Evolutionary conservation across 2,329 filamentous ascomycete genomes (phyloP).

Genomic region (Tolypocladium paradoxum): DNA sequence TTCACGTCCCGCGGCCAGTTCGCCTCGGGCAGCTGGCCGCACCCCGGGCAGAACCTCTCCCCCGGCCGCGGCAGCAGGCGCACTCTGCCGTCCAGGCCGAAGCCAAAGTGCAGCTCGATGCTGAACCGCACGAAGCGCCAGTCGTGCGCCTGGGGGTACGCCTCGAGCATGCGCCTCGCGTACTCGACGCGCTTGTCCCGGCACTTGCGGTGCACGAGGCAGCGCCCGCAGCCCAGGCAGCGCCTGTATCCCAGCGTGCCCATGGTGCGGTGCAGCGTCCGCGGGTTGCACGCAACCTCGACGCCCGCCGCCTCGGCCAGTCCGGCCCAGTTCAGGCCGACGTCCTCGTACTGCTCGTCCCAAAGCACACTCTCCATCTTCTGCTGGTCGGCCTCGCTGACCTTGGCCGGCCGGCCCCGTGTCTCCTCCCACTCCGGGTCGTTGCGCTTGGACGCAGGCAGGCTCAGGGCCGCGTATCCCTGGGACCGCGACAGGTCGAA

Average conservation of each 20-base stretch:
- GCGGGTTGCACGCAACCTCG: conserved; percentile 19
- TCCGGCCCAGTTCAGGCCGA: conserved; percentile 21
- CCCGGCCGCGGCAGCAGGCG: conserved; percentile 22
- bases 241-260: conserved; percentile 24
- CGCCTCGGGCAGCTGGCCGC: conserved; percentile 11
- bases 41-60: conserved; percentile 20
- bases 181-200: conserved; percentile 23
- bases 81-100: conserved; percentile 25
- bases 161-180: conserved; percentile 21
- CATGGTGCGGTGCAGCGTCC: conserved; percentile 26
- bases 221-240: conserved; percentile 20
- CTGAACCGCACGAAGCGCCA: conserved; percentile 25
- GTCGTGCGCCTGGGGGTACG: conserved; percentile 17
- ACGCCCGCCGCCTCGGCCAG: conserved; percentile 23
- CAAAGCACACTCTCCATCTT: conserved; percentile 27
- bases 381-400: conserved; percentile 21
- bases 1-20: conserved; percentile 22
- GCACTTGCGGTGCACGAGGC: conserved; percentile 18
- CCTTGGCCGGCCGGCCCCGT: conserved; percentile 23
- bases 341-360: conserved; percentile 20
- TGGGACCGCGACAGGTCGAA: conserved; percentile 27
- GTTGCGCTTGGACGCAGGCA: conserved; percentile 20
- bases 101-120: conserved; percentile 26
- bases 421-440: conserved; percentile 29
- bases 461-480: conserved; percentile 24